Evolutionary conservation across 2,329 filamentous ascomycete genomes (phyloP).

Genomic region (Hawksworthiomyces lignivorus): DNA sequence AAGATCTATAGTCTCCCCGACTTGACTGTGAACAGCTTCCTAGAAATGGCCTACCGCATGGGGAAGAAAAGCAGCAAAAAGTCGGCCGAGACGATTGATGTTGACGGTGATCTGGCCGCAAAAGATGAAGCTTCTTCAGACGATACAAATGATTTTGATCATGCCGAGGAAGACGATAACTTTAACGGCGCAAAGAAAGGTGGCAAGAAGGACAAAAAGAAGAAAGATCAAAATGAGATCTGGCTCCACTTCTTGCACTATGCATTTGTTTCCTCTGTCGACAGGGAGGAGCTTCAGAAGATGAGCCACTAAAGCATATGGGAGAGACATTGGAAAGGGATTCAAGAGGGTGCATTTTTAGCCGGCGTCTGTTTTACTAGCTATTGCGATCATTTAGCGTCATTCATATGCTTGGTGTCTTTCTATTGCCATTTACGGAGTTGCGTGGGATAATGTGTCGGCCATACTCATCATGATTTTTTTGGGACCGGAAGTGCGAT

Average conservation of each 20-base stretch:
- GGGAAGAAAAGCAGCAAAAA: conserved; percentile 36
- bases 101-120: conserved; percentile 11
- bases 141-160: conserved; percentile 20
- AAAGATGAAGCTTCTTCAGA: conserved; percentile 17
- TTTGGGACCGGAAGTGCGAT: too few species aligned
- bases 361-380: not conserved
- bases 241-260: conserved; percentile 73
- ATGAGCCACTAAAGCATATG: not conserved
- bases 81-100: conserved; percentile 12
- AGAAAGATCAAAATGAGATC: conserved; percentile 53
- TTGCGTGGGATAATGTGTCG: too few species aligned
- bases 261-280: conserved; percentile 71
- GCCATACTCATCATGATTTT: too few species aligned
- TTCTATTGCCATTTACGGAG: too few species aligned
- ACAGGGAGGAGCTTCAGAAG: conserved; percentile 55
- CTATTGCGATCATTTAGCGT: not conserved
- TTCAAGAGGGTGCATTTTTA: too few species aligned
- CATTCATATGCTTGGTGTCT: too few species aligned
- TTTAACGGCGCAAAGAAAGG: conserved; percentile 31
- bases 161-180: conserved; percentile 12
- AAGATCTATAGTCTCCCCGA: conserved; percentile 67
- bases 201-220: conserved; percentile 42
- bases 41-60: conserved; percentile 74
- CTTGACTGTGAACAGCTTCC: conserved; percentile 73
- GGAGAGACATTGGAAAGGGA: too few species aligned